Evolutionary conservation across 805 yeast species (phyloP).

Genomic region (Debaryomyces maramus): DNA sequence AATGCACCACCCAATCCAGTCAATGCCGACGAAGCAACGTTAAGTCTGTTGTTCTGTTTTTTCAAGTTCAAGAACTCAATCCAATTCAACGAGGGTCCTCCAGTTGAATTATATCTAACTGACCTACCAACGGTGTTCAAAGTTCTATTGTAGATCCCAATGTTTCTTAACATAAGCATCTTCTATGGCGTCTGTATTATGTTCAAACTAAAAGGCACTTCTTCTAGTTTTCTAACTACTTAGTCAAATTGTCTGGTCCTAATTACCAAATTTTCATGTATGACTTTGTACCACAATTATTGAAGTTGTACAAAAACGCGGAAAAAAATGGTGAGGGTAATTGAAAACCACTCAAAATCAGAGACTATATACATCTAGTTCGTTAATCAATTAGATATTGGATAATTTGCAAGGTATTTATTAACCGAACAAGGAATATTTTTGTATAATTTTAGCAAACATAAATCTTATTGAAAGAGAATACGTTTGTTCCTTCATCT

Average conservation of each 20-base stretch:
- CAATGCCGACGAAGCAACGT: conserved; percentile 63
- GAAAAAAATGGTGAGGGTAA: conserved; percentile 1
- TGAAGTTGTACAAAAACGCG: not conserved
- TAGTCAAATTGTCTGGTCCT: too few species aligned
- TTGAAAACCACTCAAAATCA: not conserved
- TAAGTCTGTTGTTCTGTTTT: conserved; percentile 70
- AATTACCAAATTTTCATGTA: not conserved
- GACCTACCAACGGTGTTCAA: conserved; percentile 1
- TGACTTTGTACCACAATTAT: not conserved
- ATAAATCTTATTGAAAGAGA: not conserved
- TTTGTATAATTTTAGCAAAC: not conserved
- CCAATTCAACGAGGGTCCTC: conserved; percentile 56
- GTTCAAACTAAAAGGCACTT: too few species aligned
- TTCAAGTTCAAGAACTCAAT: conserved; percentile 74
- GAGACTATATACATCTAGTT: not conserved
- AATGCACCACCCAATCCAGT: conserved; percentile 68
- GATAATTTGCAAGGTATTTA: not conserved
- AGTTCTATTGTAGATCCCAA: conserved; percentile 9
- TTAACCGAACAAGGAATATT: not conserved
- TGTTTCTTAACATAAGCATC: conserved; percentile 8
- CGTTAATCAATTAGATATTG: not conserved
- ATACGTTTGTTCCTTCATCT: not conserved
- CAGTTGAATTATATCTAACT: conserved; percentile 23
- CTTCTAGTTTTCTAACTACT: too few species aligned
- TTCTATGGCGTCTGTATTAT: not conserved